phyloP scores from a whole-genome alignment of 768 basidiomycete species.

The Serendipita sp. region DNA sequence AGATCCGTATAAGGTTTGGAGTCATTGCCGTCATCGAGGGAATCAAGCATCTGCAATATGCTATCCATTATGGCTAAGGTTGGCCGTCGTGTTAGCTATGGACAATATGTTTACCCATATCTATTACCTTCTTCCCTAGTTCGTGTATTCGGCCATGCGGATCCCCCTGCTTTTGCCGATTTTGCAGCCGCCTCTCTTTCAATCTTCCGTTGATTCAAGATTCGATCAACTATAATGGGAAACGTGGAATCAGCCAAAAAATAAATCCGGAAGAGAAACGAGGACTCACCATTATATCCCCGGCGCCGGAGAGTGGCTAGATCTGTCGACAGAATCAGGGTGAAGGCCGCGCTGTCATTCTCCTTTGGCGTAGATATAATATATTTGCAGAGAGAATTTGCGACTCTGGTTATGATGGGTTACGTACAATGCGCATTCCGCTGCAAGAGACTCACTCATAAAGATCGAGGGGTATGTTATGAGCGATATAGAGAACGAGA shows the following conservation, averaged over 20 bases:
- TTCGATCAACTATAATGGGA: constrained; percentile 55
- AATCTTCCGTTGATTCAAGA: constrained; percentile 66
- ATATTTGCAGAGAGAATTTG: constrained; percentile 62
- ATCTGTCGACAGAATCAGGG: constrained; percentile 87
- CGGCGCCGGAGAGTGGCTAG: constrained; percentile 61
- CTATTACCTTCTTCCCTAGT: too few species aligned
- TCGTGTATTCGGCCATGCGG: constrained; percentile 11
- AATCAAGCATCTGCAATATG: not conserved
- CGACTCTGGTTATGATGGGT: constrained; percentile 36
- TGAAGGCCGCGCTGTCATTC: constrained; percentile 77
- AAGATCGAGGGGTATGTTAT: not conserved
- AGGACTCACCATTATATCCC: constrained; percentile 59
- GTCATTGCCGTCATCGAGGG: constrained; percentile 10
- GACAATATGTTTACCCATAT: too few species aligned
- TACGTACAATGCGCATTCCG: not conserved
- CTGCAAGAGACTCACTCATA: not conserved
- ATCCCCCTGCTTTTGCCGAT: constrained; percentile 22
- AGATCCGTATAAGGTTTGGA: constrained; percentile 10
- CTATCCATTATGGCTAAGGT: constrained; percentile 1
- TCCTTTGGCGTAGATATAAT: constrained; percentile 63
- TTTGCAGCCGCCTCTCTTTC: constrained; percentile 41
- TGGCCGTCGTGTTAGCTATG: not conserved
- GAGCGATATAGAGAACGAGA: not conserved
- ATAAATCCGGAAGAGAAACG: too few species aligned
- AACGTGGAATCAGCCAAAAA: not conserved